phyloP scores from a whole-genome alignment of 1,139 yeast genomes.

The Protomyces pachydermus region DNA sequence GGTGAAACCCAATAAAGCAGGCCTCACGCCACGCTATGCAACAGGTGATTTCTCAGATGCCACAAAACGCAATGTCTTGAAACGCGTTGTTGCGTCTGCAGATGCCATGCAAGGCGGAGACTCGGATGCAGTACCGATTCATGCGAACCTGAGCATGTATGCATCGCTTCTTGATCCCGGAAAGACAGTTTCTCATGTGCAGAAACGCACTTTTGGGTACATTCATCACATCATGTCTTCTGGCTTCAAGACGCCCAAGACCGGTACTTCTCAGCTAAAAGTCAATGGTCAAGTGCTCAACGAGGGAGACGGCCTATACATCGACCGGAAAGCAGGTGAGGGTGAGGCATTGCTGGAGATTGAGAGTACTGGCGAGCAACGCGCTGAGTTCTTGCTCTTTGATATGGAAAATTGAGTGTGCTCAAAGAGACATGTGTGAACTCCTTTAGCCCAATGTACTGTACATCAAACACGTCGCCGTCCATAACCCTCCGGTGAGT shows the following conservation, averaged over 20 bases:
- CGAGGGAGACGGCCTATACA: conserved; percentile 26
- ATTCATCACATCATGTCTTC: conserved; percentile 24
- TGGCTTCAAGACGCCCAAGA: conserved; percentile 22
- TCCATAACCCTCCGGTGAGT: not conserved
- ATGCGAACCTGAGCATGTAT: not conserved
- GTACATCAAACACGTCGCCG: not conserved
- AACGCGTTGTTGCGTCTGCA: conserved; percentile 5
- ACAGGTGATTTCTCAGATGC: conserved; percentile 22
- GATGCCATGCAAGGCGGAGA: not conserved
- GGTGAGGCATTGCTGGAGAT: conserved; percentile 1
- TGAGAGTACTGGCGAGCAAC: not conserved
- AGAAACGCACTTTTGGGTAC: conserved; percentile 6
- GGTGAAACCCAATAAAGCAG: conserved; percentile 21
- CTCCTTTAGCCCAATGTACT: not conserved
- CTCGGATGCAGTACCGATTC: not conserved
- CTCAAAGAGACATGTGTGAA: not conserved
- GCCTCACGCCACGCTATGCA: conserved; percentile 16
- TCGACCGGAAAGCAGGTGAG: conserved; percentile 1
- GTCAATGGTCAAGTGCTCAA: conserved; percentile 12
- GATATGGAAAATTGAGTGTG: conserved; percentile 1
- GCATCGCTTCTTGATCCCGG: conserved; percentile 10
- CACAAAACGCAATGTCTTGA: conserved; percentile 5
- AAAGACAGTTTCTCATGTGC: not conserved
- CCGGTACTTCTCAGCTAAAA: conserved; percentile 3
- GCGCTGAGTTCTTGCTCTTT: conserved; percentile 20